These are phyloP conservation scores for Ophiostoma tasmaniense DNA, from an alignment of 2,329 filamentous ascomycete genomes.

Conservation along the genomic window DNA sequence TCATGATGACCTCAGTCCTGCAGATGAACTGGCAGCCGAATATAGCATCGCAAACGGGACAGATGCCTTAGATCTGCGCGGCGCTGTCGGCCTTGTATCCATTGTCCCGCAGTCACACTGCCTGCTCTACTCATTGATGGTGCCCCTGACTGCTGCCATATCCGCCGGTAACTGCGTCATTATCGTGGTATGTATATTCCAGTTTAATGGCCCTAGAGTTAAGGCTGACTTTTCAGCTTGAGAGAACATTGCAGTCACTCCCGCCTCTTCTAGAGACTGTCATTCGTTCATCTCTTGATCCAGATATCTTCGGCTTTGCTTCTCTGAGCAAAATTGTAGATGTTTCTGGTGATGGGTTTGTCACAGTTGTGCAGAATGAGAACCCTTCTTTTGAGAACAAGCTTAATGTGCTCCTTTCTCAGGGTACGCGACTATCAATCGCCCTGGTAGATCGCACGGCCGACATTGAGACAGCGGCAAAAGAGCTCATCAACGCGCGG, in stretches of 20 bases:
- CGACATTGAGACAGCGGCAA: constrained; percentile 44
- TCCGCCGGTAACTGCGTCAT: constrained; percentile 31
- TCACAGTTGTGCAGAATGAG: neutral
- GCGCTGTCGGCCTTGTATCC: constrained; percentile 26
- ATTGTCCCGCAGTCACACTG: constrained; percentile 28
- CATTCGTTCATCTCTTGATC: neutral
- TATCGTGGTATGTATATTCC: constrained; percentile 22
- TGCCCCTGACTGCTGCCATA: constrained; percentile 29
- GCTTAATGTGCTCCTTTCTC: neutral
- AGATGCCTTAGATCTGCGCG: constrained; percentile 22
- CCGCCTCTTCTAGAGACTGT: neutral
- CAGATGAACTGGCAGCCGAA: constrained; percentile 25
- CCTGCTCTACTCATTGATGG: constrained; percentile 28
- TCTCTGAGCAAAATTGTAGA: neutral
- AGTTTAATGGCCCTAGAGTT: too few relatives aligned
- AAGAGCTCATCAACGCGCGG: constrained; percentile 43
- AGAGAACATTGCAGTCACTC: neutral
- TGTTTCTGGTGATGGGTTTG: neutral
- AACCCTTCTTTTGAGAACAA: neutral
- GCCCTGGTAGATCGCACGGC: constrained; percentile 51
- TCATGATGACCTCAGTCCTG: constrained; percentile 26
- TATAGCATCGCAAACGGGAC: constrained; percentile 26
- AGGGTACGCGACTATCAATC: neutral
- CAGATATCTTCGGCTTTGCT: neutral
- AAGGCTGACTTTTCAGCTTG: neutral